Evolutionary conservation across 73 alveolate genomes (phyloP), one percentile per base, ranked within the genome.

Genomic region (Urostyla sp.): DNA sequence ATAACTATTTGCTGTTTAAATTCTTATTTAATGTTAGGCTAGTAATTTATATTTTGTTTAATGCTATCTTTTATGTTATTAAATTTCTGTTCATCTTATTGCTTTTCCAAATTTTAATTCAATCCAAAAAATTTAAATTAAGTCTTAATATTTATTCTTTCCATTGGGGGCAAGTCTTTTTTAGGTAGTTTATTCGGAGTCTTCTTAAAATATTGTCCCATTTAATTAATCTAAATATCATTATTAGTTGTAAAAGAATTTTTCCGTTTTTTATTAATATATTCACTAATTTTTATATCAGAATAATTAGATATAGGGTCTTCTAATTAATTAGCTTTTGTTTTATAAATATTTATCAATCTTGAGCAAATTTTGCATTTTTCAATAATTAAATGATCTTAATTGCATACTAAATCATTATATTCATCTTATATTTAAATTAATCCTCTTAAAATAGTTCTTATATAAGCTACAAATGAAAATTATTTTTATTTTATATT

Each of bases 141-240:
- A n/a, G n/a, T n/a, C n/a, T n/a, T n/a, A n/a, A n/a, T n/a, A n/a
- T n/a, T n/a, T n/a, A n/a, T n/a, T n/a, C n/a, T n/a, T 40, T 40
- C 20, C 52, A 11, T 10, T 40, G 10, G 10, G 20, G 52, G 10
- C 52, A 40, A 40, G 10, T 40, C 15, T 10, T 40, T 66, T 21
- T 66, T 63, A 18, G 80, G 80, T 3, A 66, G 46, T n/a, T 66
- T 66, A 18, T 40, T 66, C 44, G 80, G 80, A n/a, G 37, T 66
- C 28, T 66, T 60, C 77, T 60, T 60, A 6, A 34, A 60, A 53
- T 7, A 60, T 11, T 13, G 21, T 60, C 10, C 21, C 16, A 20
- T 18, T 36, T 36, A 20, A 15, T 11, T 60, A 3, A 7, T 35
- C 36, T 10, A 36, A 32, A 60, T 30, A 53, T 31, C 21, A 16